A percentile compares a stretch with the other conserved stretches of the same genome.
Conservation (phyloP, 495 filamentous ascomycete species). For the Pseudoneurospora amorphoporcata region DNA sequence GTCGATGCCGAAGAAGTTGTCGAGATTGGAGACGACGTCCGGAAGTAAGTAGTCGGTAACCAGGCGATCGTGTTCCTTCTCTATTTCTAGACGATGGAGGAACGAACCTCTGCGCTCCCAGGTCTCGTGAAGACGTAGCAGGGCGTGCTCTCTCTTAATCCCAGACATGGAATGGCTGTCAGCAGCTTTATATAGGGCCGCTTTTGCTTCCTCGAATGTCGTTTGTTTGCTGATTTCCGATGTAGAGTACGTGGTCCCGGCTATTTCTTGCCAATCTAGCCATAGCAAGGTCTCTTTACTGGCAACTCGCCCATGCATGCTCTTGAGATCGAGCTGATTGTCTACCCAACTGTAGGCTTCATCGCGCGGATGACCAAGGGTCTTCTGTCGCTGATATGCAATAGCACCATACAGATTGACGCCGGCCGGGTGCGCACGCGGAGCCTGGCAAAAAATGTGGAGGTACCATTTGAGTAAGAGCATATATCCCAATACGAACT, state of each 20-base stretch:
- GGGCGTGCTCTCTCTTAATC: not conserved
- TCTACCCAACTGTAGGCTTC: not conserved
- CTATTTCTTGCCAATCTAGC: not conserved
- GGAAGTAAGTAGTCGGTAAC: not conserved
- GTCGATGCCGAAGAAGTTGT: not conserved
- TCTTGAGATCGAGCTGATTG: not conserved
- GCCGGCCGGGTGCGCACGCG: not conserved
- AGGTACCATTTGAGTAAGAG: not conserved
- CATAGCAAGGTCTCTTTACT: not conserved
- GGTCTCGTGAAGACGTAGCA: not conserved
- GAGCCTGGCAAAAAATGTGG: not conserved
- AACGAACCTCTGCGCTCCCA: not conserved
- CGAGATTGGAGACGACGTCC: not conserved
- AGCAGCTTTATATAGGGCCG: not conserved
- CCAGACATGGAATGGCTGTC: not conserved
- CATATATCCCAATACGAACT: not conserved
- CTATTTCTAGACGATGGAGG: not conserved
- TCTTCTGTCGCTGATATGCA: not conserved
- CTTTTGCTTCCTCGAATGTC: not conserved
- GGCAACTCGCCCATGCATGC: not conserved
- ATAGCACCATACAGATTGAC: not conserved
- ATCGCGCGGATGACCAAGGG: not conserved
- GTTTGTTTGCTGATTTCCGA: not conserved
- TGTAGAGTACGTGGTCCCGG: not conserved
- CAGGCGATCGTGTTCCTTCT: not conserved